phyloP scores from a whole-genome alignment of 805 yeast genomes.

The Groenewaldozyma salmanticensis region DNA sequence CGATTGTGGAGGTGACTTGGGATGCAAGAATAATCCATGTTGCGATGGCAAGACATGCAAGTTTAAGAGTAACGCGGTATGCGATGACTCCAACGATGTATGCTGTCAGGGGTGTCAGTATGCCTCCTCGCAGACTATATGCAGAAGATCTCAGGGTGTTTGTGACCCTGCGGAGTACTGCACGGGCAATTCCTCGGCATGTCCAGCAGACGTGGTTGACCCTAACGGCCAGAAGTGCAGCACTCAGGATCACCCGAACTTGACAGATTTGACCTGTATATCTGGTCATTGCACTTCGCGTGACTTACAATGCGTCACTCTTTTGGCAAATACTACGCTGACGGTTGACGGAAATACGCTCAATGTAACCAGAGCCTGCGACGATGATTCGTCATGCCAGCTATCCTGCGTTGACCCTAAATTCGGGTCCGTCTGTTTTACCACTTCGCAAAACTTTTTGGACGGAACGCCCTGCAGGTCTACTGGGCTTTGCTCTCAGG shows the following conservation, averaged over 20 bases:
- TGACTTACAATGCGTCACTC: slow-evolving; percentile 26
- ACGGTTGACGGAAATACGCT: slow-evolving; percentile 14
- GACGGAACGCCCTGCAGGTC: slow-evolving; percentile 29
- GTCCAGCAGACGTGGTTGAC: slow-evolving; percentile 23
- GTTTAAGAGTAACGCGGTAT: slow-evolving; percentile 21
- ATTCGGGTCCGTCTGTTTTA: slow-evolving; percentile 20
- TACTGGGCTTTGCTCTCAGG: slow-evolving; percentile 22
- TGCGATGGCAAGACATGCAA: slow-evolving; percentile 28
- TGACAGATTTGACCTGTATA: slow-evolving; percentile 18
- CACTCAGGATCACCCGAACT: slow-evolving; percentile 6
- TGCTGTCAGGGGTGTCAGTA: slow-evolving; percentile 27
- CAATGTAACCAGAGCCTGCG: slow-evolving; percentile 24
- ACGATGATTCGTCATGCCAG: slow-evolving; percentile 20
- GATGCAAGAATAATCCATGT: slow-evolving; percentile 24
- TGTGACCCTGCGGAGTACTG: slow-evolving; percentile 29
- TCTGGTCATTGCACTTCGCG: slow-evolving; percentile 30
- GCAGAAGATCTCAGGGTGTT: slow-evolving; percentile 25
- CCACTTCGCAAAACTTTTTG: slow-evolving; percentile 23
- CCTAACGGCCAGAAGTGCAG: slow-evolving; percentile 24
- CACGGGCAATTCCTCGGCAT: slow-evolving; percentile 25
- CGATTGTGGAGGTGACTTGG: slow-evolving; percentile 30
- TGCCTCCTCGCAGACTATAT: slow-evolving; percentile 21
- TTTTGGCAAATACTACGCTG: slow-evolving; percentile 19
- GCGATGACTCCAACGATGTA: slow-evolving; percentile 25
- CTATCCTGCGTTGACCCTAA: slow-evolving; percentile 21